Evolutionary conservation across 1,284 basidiomycete species (phyloP).

Genomic region (Chiua sp.): DNA sequence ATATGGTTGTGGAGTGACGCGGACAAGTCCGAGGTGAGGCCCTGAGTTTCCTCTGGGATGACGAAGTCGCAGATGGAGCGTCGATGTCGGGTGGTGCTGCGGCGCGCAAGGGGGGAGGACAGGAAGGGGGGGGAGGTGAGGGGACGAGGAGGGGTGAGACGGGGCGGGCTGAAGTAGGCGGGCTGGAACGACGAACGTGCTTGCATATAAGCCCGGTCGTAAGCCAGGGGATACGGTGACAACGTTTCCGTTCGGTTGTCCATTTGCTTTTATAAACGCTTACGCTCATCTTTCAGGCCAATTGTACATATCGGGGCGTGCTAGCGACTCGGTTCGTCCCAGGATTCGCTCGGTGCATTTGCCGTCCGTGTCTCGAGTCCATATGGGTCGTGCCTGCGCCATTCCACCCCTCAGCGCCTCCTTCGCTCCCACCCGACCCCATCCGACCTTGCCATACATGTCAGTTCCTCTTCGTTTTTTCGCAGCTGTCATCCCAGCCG

Average conservation of each 20-base stretch:
- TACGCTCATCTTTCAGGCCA: slow-evolving; percentile 22
- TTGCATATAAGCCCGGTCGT: slow-evolving; percentile 36
- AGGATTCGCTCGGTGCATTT: slow-evolving; percentile 28
- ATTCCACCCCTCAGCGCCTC: slow-evolving; percentile 15
- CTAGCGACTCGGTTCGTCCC: slow-evolving; percentile 15
- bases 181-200: slow-evolving; percentile 38
- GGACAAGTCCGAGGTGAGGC: slow-evolving; percentile 39
- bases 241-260: neutral
- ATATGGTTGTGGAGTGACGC: slow-evolving; percentile 35
- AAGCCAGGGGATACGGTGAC: slow-evolving; percentile 17
- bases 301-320: slow-evolving; percentile 38
- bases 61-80: slow-evolving; percentile 34
- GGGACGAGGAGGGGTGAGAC: slow-evolving; percentile 3
- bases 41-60: slow-evolving; percentile 37
- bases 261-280: slow-evolving; percentile 38
- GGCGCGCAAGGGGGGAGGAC: slow-evolving; percentile 30
- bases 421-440: slow-evolving; percentile 19
- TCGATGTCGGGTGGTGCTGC: slow-evolving; percentile 9
- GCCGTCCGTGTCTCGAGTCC: slow-evolving; percentile 8
- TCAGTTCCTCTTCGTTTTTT: too few relatives aligned
- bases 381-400: slow-evolving; percentile 15
- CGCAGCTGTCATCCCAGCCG: too few relatives aligned
- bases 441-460: slow-evolving; percentile 16
- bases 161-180: slow-evolving; percentile 16
- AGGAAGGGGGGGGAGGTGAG: slow-evolving; percentile 8